Evolutionary conservation across 345 rosid species (phyloP).

Genomic region (Jatropha curcas): DNA sequence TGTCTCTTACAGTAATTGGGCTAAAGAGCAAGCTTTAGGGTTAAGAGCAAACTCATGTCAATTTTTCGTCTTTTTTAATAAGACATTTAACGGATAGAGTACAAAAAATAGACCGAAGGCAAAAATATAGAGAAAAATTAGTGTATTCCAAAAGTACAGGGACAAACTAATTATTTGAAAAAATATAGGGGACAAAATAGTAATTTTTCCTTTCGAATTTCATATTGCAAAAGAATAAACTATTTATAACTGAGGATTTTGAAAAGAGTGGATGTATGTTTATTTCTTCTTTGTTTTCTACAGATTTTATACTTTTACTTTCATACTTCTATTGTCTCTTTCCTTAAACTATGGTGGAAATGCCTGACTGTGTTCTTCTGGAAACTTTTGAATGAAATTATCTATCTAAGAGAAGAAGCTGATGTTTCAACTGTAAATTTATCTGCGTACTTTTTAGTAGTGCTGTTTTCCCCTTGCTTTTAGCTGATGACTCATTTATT

Average conservation of each 20-base stretch:
- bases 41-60: no score
- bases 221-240: no score
- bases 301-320: neutral
- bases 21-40: no score
- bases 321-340: neutral
- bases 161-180: no score
- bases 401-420: neutral
- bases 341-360: neutral
- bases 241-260: neutral
- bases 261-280: neutral
- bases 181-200: no score
- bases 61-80: no score
- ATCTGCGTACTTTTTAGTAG: neutral
- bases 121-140: no score
- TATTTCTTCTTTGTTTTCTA: neutral
- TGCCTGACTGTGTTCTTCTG: neutral
- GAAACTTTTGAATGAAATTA: neutral
- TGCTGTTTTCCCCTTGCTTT: conserved; percentile 13
- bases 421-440: neutral
- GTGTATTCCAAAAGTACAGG: no score
- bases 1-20: no score
- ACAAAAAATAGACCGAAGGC: no score
- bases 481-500: conserved; percentile 11
- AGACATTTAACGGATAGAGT: no score
- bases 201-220: no score